These are phyloP conservation scores for Fusarium setosum DNA, from an alignment of 2,329 filamentous ascomycete genomes.

Conservation along the genomic window DNA sequence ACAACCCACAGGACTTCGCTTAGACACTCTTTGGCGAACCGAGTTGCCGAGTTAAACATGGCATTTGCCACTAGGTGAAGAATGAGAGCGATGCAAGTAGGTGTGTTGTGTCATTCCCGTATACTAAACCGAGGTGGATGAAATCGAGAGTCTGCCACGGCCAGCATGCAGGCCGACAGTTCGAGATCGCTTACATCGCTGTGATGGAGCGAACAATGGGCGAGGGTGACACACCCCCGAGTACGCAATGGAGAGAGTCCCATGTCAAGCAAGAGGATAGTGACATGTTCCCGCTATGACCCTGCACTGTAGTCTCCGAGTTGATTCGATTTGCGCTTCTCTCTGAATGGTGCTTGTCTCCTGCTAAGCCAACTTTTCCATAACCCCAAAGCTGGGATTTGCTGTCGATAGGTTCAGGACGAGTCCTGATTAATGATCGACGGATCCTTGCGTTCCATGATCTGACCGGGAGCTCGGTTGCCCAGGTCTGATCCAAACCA, in stretches of 20 bases:
- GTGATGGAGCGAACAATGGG: background rate
- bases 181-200: constrained; percentile 7
- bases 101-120: background rate
- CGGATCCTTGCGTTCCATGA: background rate
- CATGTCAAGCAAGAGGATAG: background rate
- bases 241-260: background rate
- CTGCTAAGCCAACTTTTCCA: constrained; percentile 2
- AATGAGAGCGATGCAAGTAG: background rate
- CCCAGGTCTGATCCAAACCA: constrained; percentile 1
- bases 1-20: background rate
- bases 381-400: background rate
- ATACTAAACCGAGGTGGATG: background rate
- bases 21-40: background rate
- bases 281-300: constrained; percentile 20
- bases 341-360: background rate
- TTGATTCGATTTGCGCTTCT: constrained; percentile 10
- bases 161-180: constrained; percentile 6
- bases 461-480: background rate
- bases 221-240: background rate
- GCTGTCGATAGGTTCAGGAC: background rate
- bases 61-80: constrained; percentile 21
- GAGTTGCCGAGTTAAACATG: background rate
- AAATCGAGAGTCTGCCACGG: background rate
- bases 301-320: background rate
- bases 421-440: background rate